phyloP scores from a whole-genome alignment of 805 yeast genomes.

The Kluyveromyces nonfermentans region DNA sequence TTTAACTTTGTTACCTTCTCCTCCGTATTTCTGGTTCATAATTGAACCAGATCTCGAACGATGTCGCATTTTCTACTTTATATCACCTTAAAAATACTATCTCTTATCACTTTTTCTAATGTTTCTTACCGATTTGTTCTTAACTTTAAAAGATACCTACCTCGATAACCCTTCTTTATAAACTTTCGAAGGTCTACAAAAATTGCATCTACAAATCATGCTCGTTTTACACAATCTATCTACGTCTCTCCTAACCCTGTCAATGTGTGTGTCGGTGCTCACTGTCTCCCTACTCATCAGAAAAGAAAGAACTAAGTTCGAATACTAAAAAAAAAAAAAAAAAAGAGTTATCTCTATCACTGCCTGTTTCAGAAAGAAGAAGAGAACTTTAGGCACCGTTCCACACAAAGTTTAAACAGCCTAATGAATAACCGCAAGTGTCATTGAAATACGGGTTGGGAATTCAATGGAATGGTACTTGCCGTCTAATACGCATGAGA shows the following conservation, averaged over 20 bases:
- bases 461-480: no score
- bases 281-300: neutral
- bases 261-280: no score
- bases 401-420: neutral
- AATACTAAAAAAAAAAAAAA: no score
- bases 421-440: neutral
- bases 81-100: neutral
- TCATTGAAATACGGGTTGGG: no score
- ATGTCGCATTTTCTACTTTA: constrained; percentile 1
- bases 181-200: no score
- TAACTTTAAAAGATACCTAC: no score
- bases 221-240: neutral
- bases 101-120: neutral
- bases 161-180: no score
- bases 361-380: neutral
- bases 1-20: neutral
- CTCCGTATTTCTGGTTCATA: neutral
- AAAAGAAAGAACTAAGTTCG: neutral
- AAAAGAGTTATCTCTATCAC: neutral
- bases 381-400: neutral
- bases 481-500: no score
- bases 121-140: neutral
- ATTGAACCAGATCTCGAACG: constrained; percentile 1
- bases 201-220: no score
- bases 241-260: no score